Conservation (phyloP, 768 basidiomycete species). For the Collybiopsis confluens region DNA sequence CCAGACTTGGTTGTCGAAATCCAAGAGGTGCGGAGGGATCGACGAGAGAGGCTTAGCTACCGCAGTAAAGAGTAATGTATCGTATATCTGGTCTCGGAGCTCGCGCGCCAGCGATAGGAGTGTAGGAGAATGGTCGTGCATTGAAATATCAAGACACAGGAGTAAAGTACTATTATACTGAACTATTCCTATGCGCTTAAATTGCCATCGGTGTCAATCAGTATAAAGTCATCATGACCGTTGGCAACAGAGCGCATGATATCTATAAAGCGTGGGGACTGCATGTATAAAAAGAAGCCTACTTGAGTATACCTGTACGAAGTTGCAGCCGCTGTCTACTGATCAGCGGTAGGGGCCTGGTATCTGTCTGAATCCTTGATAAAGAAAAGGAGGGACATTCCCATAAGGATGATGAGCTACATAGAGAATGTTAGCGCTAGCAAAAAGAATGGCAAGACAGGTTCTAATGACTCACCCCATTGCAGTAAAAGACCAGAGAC, state of each 20-base stretch:
- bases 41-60: not conserved
- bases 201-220: no score
- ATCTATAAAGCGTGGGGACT: no score
- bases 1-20: not conserved
- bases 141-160: not conserved
- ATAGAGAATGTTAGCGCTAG: not conserved
- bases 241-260: no score
- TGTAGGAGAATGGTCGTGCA: not conserved
- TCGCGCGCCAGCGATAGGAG: not conserved
- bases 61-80: not conserved
- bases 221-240: no score
- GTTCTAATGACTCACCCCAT: not conserved
- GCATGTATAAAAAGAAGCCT: no score
- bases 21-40: not conserved
- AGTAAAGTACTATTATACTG: no score
- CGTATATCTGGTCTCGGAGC: not conserved
- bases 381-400: not conserved
- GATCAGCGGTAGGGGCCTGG: not conserved
- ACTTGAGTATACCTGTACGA: no score
- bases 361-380: conserved; percentile 1
- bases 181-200: no score
- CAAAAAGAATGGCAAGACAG: not conserved
- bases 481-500: not conserved
- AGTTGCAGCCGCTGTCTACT: not conserved
- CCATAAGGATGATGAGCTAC: not conserved